Conservation (phyloP, 2,329 filamentous ascomycete genomes). For the Cercospora sesami region DNA sequence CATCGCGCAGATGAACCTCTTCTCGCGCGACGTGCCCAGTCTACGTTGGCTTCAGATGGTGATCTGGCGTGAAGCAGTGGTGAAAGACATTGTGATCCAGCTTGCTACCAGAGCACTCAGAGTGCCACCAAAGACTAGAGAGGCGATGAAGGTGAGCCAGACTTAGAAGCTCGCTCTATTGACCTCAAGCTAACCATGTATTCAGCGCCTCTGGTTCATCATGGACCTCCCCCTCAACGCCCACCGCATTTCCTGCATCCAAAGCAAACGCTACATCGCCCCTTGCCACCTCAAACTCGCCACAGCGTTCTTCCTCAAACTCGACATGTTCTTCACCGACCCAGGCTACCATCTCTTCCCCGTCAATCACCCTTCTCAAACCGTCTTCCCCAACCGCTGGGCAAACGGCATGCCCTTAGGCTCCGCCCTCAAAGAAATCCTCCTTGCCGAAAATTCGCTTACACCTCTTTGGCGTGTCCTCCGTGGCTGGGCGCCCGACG, state of each 20-base stretch:
- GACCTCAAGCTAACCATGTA: constrained; percentile 36
- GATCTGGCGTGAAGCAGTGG: constrained; percentile 56
- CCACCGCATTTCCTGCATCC: constrained; percentile 57
- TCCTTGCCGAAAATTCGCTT: constrained; percentile 42
- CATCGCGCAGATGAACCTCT: constrained; percentile 26
- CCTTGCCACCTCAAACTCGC: constrained; percentile 62
- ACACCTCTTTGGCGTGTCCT: constrained; percentile 59
- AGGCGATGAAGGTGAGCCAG: constrained; percentile 27
- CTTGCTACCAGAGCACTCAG: constrained; percentile 61
- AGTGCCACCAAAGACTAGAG: constrained; percentile 28
- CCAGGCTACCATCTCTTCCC: constrained; percentile 48
- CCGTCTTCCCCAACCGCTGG: constrained; percentile 14
- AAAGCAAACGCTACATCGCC: constrained; percentile 56
- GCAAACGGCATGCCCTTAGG: constrained; percentile 36
- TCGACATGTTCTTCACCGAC: constrained; percentile 68
- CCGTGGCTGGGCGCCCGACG: constrained; percentile 49
- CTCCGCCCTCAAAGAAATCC: constrained; percentile 53
- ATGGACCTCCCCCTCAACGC: constrained; percentile 64
- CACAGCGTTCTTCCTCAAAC: constrained; percentile 68
- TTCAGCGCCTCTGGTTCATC: constrained; percentile 67
- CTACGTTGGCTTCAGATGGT: constrained; percentile 70
- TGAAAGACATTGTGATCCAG: constrained; percentile 62
- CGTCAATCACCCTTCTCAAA: constrained; percentile 17
- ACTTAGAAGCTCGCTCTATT: too few relatives aligned
- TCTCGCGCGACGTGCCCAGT: constrained; percentile 58